Percentiles rank a stretch among this genome's conserved stretches.
phyloP scores from a whole-genome alignment of 75 land plant species.

The Sequoiadendron giganteum region DNA sequence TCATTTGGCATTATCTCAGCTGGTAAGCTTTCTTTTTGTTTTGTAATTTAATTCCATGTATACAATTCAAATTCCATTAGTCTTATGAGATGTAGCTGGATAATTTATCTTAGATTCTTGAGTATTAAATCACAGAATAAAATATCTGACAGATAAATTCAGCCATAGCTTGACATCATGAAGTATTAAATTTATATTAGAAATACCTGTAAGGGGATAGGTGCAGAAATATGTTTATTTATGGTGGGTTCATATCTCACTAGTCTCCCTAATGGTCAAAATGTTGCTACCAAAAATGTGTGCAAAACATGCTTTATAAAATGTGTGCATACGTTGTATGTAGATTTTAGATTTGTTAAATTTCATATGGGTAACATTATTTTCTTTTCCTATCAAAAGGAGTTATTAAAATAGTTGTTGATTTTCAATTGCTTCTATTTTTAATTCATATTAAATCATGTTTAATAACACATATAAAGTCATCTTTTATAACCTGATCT shows the following conservation, averaged over 20 bases:
- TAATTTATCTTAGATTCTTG: background rate
- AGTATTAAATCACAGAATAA: constrained; percentile 1
- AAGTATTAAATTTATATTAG: background rate
- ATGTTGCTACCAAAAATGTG: background rate
- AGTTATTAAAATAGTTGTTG: background rate
- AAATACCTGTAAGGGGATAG: background rate
- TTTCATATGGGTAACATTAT: background rate
- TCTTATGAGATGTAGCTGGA: background rate
- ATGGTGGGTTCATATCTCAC: background rate
- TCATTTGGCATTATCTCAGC: constrained; percentile 64
- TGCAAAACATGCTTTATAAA: no score
- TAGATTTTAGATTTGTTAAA: background rate
- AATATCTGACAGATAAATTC: background rate
- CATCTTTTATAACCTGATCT: background rate
- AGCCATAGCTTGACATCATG: constrained; percentile 14
- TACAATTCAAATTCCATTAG: background rate
- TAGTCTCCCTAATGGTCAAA: background rate
- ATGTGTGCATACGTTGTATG: background rate
- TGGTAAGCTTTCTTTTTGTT: constrained; percentile 35
- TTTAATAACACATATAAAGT: background rate
- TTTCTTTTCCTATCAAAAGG: background rate
- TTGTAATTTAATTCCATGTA: background rate
- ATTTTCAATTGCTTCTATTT: constrained; percentile 14
- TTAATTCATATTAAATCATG: background rate
- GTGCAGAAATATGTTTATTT: background rate